Conservation (phyloP, 768 basidiomycete genomes). For the Royoungia palumana region DNA sequence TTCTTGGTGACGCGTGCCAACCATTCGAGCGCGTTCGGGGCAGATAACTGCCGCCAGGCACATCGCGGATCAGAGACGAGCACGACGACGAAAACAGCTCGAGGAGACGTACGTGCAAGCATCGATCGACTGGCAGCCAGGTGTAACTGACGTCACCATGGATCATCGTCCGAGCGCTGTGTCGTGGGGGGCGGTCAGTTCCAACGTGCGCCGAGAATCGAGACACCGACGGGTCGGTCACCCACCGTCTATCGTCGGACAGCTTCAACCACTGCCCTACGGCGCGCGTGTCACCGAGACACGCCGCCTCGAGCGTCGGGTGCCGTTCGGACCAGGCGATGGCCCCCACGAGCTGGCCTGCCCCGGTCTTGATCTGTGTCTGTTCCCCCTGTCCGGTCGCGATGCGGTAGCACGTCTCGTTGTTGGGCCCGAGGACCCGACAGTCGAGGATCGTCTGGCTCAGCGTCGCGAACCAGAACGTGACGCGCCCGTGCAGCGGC, state of each 20-base stretch:
- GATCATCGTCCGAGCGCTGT: constrained; percentile 44
- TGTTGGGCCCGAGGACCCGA: constrained; percentile 48
- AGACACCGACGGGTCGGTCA: not conserved
- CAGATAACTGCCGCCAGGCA: constrained; percentile 42
- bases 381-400: constrained; percentile 49
- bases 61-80: not conserved
- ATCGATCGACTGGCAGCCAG: constrained; percentile 54
- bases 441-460: constrained; percentile 54
- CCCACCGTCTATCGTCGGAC: constrained; percentile 45
- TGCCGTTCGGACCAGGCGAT: constrained; percentile 51
- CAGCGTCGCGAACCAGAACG: constrained; percentile 50
- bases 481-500: constrained; percentile 33
- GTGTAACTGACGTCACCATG: constrained; percentile 47
- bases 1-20: constrained; percentile 50
- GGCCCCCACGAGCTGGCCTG: constrained; percentile 47
- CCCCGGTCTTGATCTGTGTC: constrained; percentile 50
- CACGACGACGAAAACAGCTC: not conserved
- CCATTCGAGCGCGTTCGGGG: constrained; percentile 37
- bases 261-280: constrained; percentile 54
- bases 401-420: constrained; percentile 46
- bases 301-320: constrained; percentile 52
- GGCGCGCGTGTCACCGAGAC: constrained; percentile 45
- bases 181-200: too few species aligned
- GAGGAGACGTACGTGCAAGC: constrained; percentile 46
- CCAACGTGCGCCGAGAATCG: too few species aligned